Evolutionary conservation across 768 basidiomycete genomes (phyloP).

Genomic region (Pisolithus albus): DNA sequence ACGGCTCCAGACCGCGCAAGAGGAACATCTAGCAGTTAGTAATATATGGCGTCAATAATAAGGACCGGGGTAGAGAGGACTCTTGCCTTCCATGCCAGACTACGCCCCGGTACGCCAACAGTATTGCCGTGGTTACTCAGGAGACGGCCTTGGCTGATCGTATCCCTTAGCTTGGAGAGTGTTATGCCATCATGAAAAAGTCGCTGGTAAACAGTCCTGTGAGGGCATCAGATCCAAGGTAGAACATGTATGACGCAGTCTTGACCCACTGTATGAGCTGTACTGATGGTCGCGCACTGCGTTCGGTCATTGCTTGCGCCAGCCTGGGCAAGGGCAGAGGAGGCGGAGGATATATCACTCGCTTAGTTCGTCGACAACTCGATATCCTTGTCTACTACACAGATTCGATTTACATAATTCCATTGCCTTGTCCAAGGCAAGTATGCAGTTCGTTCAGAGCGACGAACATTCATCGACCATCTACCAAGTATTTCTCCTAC

Average conservation of each 20-base stretch:
- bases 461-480: too few relatives aligned
- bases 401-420: too few relatives aligned
- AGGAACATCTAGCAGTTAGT: constrained; percentile 54
- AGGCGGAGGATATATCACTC: background rate
- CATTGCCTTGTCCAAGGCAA: too few relatives aligned
- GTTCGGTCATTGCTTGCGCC: background rate
- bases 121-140: constrained; percentile 29
- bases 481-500: too few relatives aligned
- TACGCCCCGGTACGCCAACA: constrained; percentile 60
- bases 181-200: constrained; percentile 48
- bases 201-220: constrained; percentile 36
- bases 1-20: constrained; percentile 50
- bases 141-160: constrained; percentile 54
- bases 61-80: constrained; percentile 1
- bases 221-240: background rate
- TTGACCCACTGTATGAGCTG: constrained; percentile 20
- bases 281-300: constrained; percentile 12
- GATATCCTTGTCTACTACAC: too few relatives aligned
- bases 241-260: background rate
- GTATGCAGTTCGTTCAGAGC: too few relatives aligned
- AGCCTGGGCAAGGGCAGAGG: background rate
- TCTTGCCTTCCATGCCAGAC: constrained; percentile 75
- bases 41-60: constrained; percentile 15
- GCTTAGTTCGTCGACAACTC: background rate
- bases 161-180: constrained; percentile 62